Conservation (phyloP, 805 yeast species). For the Zygosaccharomyces pseudorouxii region DNA sequence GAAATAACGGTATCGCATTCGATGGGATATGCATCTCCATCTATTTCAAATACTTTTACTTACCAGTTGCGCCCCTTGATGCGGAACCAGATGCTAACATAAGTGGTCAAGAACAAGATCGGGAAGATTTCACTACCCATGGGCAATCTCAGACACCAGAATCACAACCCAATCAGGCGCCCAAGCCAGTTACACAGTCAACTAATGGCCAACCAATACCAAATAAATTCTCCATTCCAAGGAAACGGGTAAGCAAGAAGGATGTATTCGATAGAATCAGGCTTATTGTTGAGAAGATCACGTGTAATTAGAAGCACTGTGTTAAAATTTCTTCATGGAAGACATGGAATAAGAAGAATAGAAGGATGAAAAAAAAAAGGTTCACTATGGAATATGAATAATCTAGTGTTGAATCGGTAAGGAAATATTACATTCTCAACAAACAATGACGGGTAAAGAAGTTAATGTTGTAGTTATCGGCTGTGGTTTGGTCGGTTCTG, state of each 20-base stretch:
- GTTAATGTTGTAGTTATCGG: conserved; percentile 73
- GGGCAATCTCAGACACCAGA: background rate
- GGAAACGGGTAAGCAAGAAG: conserved; percentile 34
- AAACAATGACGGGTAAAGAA: conserved; percentile 42
- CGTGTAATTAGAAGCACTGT: conserved; percentile 12
- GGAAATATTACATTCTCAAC: background rate
- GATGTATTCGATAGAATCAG: conserved; percentile 33
- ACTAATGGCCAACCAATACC: background rate
- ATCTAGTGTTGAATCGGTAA: background rate
- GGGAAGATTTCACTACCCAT: background rate
- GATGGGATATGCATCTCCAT: conserved; percentile 31
- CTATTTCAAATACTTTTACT: conserved; percentile 29
- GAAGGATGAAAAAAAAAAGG: background rate
- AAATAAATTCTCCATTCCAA: conserved; percentile 14
- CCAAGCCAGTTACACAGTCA: conserved; percentile 1
- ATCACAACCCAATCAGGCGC: background rate
- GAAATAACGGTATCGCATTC: conserved; percentile 31
- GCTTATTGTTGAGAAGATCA: conserved; percentile 26
- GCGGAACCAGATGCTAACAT: background rate
- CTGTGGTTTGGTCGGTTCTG: conserved; percentile 93
- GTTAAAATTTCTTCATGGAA: background rate
- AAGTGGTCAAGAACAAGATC: conserved; percentile 5
- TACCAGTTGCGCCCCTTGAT: conserved; percentile 17
- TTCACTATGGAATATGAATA: background rate
- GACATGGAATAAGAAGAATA: background rate